These are phyloP conservation scores for Cotoneaster glaucophyllus DNA, from an alignment of 306 rosid species.

Conservation along the genomic window DNA sequence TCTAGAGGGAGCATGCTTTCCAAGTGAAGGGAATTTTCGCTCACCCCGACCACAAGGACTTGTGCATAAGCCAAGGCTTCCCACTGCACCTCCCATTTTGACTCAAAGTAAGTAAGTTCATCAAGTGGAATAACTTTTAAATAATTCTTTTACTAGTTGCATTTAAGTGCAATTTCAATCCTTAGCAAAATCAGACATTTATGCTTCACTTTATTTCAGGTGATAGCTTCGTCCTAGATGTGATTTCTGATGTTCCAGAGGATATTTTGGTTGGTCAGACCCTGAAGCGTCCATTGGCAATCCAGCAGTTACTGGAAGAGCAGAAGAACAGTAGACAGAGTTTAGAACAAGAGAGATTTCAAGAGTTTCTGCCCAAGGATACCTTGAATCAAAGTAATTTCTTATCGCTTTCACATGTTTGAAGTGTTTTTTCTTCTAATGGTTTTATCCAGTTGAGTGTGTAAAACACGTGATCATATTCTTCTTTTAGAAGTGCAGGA, in stretches of 20 bases:
- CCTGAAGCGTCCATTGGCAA: constrained; percentile 41
- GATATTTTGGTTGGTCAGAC: constrained; percentile 54
- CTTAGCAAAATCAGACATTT: not conserved
- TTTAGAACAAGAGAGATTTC: constrained; percentile 34
- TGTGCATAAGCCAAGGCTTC: constrained; percentile 65
- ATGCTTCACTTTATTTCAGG: constrained; percentile 24
- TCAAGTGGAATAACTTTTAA: not conserved
- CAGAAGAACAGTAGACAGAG: constrained; percentile 30
- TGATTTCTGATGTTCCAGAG: constrained; percentile 43
- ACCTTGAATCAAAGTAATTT: constrained; percentile 70
- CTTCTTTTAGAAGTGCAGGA: constrained; percentile 87
- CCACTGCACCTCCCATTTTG: constrained; percentile 28
- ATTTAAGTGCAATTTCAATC: not conserved
- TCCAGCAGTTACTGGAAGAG: constrained; percentile 36
- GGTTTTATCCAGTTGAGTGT: constrained; percentile 18
- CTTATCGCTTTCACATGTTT: constrained; percentile 23
- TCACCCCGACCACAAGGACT: constrained; percentile 53
- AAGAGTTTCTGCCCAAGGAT: constrained; percentile 28
- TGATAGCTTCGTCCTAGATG: constrained; percentile 52
- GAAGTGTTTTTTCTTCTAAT: constrained; percentile 4
- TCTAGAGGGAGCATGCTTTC: constrained; percentile 74
- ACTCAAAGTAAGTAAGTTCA: constrained; percentile 31
- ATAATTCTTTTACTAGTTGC: not conserved
- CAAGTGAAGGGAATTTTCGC: constrained; percentile 55
- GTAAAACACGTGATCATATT: constrained; percentile 53